Base-by-base conservation (phyloP, 1,284 basidiomycete genomes). In the Lignosus rhinocerotis region DNA sequence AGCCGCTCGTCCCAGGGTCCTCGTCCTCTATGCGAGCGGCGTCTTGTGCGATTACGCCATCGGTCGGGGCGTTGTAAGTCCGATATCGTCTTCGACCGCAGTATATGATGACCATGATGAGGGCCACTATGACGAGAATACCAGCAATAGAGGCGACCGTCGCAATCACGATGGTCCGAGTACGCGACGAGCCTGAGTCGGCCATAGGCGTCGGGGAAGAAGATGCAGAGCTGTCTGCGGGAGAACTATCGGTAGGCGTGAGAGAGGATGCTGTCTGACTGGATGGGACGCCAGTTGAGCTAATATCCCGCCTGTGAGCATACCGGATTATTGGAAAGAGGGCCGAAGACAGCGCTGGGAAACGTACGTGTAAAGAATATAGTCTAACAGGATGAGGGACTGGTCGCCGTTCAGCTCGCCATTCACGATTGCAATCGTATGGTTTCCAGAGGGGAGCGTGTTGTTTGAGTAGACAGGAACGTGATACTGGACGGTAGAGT, bases 391-490 rank as follows among this genome's bases (percentile, higher is more conserved):
- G 7, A 58, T 51, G 48, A 67, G 58, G 8, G 65, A 61, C 33
- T 54, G 51, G 21, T 54, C 41, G 17, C 55, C 63, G 17, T 47
- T 39, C 12, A 31, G 31, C 11, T 56, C 30, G 3, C 67, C 67
- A 21, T 62, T 65, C 10, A 61, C 47, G 16, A 69, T 48, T 16
- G 57, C 47, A 36, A 69, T 57, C 12, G 61, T 63, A 45, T 68
- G 67, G 8, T 41, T 14, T 12, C 66, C 69, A 16, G 62, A 51
- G 10, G 66, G 56, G n/a, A 69, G 60, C 2, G 68, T 63, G 16
- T 49, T 48, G 53, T 69, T 72, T n/a, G 64, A 65, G 56, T 70
- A 78, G 10, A 78, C 74, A 21, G 66, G 62, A 19, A 73, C 66
- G 53, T 69, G 60, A 58, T 74, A 76, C 17, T 71, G 64, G 58